Evolutionary conservation across 2,329 filamentous ascomycete species (phyloP).

Genomic region (Fusarium decemcellulare): DNA sequence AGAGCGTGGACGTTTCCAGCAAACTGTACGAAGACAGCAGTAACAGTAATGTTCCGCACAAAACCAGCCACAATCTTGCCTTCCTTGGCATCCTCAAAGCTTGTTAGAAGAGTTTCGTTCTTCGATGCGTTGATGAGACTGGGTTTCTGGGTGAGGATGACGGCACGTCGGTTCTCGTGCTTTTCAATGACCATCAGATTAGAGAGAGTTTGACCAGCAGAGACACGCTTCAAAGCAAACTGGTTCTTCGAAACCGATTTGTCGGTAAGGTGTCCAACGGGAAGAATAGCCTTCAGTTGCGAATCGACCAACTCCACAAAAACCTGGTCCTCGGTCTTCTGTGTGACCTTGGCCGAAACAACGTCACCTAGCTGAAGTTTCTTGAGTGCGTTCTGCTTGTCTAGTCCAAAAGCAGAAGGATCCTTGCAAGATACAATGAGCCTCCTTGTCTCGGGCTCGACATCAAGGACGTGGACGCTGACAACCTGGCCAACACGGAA

Average conservation of each 20-base stretch:
- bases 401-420: constrained; percentile 79
- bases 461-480: constrained; percentile 87
- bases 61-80: constrained; percentile 82
- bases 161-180: constrained; percentile 80
- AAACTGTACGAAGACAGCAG: constrained; percentile 92
- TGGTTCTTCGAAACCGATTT: constrained; percentile 84
- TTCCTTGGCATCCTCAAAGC: constrained; percentile 79
- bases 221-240: constrained; percentile 83
- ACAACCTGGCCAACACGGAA: constrained; percentile 94
- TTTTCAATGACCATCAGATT: constrained; percentile 92
- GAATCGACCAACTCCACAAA: constrained; percentile 82
- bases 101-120: constrained; percentile 78
- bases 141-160: constrained; percentile 86
- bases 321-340: constrained; percentile 83
- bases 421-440: constrained; percentile 96
- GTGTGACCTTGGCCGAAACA: constrained; percentile 84
- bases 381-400: constrained; percentile 83
- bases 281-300: constrained; percentile 83
- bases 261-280: constrained; percentile 86
- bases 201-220: constrained; percentile 85
- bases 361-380: constrained; percentile 80
- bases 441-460: constrained; percentile 78
- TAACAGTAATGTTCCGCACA: constrained; percentile 85
- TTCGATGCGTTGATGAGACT: constrained; percentile 83
- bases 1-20: constrained; percentile 82